A percentile compares a stretch with the other conserved stretches of the same genome.
Evolutionary conservation across 202 grass and related monocot species (phyloP).

Genomic region (Saccharum hybrid): DNA sequence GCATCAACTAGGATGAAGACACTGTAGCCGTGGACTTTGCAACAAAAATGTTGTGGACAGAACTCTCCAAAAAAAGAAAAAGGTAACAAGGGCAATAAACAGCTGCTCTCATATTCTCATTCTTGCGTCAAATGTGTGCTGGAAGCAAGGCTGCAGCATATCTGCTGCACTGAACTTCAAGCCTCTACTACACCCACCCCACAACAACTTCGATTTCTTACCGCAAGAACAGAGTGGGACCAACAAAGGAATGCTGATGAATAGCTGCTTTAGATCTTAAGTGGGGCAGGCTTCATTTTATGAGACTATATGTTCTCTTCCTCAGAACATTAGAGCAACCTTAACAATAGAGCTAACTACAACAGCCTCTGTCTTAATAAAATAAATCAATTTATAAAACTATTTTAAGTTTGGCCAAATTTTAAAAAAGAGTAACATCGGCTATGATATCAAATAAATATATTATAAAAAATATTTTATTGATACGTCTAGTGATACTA

Average conservation of each 20-base stretch:
- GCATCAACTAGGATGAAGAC: slow-evolving; percentile 35
- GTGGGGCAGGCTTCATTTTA: slow-evolving; percentile 42
- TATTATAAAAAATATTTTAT: not conserved
- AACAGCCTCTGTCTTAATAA: not conserved
- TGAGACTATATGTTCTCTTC: slow-evolving; percentile 24
- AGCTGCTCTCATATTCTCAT: slow-evolving; percentile 33
- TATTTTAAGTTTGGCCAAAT: not conserved
- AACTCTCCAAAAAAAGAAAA: slow-evolving; percentile 34
- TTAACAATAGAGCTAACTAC: not conserved
- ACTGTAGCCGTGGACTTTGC: slow-evolving; percentile 49
- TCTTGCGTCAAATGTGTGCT: slow-evolving; percentile 27
- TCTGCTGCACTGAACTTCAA: slow-evolving; percentile 24
- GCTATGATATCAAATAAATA: not conserved
- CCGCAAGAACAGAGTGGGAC: slow-evolving; percentile 17
- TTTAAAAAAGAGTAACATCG: not conserved
- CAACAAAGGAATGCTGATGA: slow-evolving; percentile 38
- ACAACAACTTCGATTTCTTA: not conserved
- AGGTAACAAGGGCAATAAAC: slow-evolving; percentile 28
- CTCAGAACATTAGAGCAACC: slow-evolving; percentile 3
- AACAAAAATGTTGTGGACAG: slow-evolving; percentile 45
- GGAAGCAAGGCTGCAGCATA: slow-evolving; percentile 41
- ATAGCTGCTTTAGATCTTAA: slow-evolving; percentile 36
- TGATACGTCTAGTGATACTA: not conserved
- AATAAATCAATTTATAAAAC: not conserved
- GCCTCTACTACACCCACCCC: slow-evolving; percentile 40